Conservation (phyloP, 2,329 filamentous ascomycete genomes). For the Neodidymelliopsis sp. region DNA sequence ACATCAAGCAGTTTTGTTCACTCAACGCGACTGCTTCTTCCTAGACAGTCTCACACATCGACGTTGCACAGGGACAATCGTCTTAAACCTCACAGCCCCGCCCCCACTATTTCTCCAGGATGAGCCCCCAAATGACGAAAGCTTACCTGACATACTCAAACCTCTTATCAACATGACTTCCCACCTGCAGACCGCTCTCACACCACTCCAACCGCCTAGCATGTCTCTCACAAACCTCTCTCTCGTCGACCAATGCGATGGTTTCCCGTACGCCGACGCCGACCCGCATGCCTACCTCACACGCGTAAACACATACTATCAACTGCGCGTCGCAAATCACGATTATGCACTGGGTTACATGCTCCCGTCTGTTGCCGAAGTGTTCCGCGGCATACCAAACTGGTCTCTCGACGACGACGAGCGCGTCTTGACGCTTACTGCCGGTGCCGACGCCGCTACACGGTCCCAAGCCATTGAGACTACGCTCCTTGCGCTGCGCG, state of each 20-base stretch:
- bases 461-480: constrained; percentile 66
- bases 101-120: constrained; percentile 30
- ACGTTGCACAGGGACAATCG: not conserved
- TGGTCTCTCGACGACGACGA: constrained; percentile 67
- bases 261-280: constrained; percentile 78
- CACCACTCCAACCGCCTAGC: constrained; percentile 2
- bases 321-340: constrained; percentile 72
- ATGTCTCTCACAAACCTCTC: constrained; percentile 60
- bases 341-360: constrained; percentile 68
- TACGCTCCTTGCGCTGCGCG: constrained; percentile 72
- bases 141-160: constrained; percentile 1
- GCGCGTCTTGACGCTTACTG: constrained; percentile 70
- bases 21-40: not conserved
- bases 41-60: not conserved
- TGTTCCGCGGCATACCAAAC: constrained; percentile 62
- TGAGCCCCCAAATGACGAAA: constrained; percentile 20
- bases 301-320: constrained; percentile 63
- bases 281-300: constrained; percentile 64
- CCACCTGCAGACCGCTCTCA: constrained; percentile 1
- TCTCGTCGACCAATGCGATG: constrained; percentile 67
- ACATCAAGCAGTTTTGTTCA: too few species aligned
- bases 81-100: constrained; percentile 21
- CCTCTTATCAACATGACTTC: not conserved
- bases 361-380: constrained; percentile 66
- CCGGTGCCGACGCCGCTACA: constrained; percentile 64